Evolutionary conservation across 2,329 filamentous ascomycete genomes (phyloP).

Genomic region (Stagonosporopsis chrysanthemi): DNA sequence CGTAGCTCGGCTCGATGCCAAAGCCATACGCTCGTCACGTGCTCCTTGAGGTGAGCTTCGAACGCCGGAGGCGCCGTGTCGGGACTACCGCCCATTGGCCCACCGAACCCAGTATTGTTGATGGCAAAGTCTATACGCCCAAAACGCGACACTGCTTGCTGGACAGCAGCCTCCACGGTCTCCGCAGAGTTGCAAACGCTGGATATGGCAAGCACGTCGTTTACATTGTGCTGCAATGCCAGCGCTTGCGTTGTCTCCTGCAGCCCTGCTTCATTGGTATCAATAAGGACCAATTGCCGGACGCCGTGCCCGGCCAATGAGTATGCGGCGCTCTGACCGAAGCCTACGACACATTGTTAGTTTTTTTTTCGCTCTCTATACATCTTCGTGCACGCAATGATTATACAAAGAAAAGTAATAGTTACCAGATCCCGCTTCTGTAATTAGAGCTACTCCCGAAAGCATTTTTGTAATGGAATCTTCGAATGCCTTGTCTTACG

Average conservation of each 20-base stretch:
- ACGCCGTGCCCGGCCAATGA: neutral
- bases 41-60: conserved; percentile 57
- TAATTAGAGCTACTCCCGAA: neutral
- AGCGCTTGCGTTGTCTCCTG: conserved; percentile 17
- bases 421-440: neutral
- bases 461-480: too few species aligned
- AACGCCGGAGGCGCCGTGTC: conserved; percentile 57
- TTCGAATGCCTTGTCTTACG: too few species aligned
- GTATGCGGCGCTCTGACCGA: neutral
- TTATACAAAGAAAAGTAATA: neutral
- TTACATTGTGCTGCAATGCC: neutral
- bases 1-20: conserved; percentile 60
- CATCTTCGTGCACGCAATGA: neutral
- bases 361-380: neutral
- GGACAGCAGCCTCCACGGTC: conserved; percentile 48
- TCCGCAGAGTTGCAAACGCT: conserved; percentile 19
- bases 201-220: neutral
- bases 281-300: neutral
- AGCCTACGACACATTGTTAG: neutral
- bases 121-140: conserved; percentile 61
- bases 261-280: conserved; percentile 18
- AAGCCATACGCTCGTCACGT: conserved; percentile 63
- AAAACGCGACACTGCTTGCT: conserved; percentile 44
- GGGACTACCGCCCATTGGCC: conserved; percentile 51
- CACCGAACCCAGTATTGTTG: conserved; percentile 60